Evolutionary conservation across 2,329 filamentous ascomycete genomes (phyloP), one percentile per base, ranked within the genome.

Genomic region (Lachnellula arida): DNA sequence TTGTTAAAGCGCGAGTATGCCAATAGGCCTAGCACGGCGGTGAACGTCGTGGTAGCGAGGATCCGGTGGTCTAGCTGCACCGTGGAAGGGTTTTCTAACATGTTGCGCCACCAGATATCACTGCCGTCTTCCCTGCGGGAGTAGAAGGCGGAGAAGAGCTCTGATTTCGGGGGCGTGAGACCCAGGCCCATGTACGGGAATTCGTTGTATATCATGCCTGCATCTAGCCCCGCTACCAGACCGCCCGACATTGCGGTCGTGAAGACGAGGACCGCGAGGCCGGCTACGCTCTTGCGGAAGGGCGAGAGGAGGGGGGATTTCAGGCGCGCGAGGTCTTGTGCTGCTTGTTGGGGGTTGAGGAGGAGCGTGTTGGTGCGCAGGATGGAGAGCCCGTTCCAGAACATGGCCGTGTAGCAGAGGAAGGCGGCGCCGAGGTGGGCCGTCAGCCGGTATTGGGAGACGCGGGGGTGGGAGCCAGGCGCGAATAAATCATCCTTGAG

Each of bases 141-240:
- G 80, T 97, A 97, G 76, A 91, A 95, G 39, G 82, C 78, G 68
- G 93, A 87, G 72, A 90, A 91, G 34, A 97, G 84, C 75, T 97
- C 93, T 9, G 83, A 79, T 68, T 81, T 84, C 0, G 93, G 93
- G 1, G 93, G 93, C 0, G 90, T 80, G 22, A 96, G 76, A 11
- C 91, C 91, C 3, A 84, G 74, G 8, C 94, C 94, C 94, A 99
- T 99, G 74, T 82, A 89, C 6, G 94, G 94, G 72, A 99, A 97
- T 73, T 99, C 91, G 72, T 99, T 99, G 79, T 99, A 99, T 74
- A 99, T 97, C 55, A 99, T 80, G 8, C 94, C 94, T 8, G 94
- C 94, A 70, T 99, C 94, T 14, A 99, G 85, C 34, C 94, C 94
- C 6, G 94, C 94, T 34, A 99, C 94, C 2, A 99, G 81, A 5